Evolutionary conservation across 208 protist genomes (phyloP), one percentile per base, ranked within the genome.

Genomic region (Leishmania mexicana): DNA sequence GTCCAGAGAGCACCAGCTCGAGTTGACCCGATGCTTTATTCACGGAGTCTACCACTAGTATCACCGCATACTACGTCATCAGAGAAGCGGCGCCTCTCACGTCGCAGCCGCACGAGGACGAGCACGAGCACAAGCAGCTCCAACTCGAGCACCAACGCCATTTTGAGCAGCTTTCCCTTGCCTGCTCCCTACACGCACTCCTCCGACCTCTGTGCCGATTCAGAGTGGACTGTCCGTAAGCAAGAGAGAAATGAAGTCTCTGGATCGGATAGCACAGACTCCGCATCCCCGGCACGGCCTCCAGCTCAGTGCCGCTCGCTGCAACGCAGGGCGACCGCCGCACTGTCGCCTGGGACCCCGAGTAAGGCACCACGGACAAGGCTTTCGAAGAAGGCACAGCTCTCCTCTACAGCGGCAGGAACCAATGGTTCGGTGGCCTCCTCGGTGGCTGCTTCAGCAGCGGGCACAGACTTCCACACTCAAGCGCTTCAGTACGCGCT

Each of bases 401-500:
- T 28, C 53, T 76, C 51, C 53, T 62, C 73, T n/a, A 10, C 73
- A 31, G 73, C 35, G 73, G 51, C n/a, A 62, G 51, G 15, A 19
- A 35, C 73, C 24, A n/a, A 42, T 42, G 13, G n/a, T 45, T 76
- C 73, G 51, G 31, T 42, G 28, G 6, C 72, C 24, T 60, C 72
- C 35, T 45, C 51, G 15, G 51, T 13, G n/a, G 0, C 15, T 10
- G 53, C 51, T 5, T 76, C 73, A 40, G 73, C 75, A 31, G 75
- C 65, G 3, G 68, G 35, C 1, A 15, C 76, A 40, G 45, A 47
- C 60, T 81, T 81, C 49, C 81, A 85, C 49, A 81, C 54, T 8
- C 70, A 85, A 54, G 77, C 81, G 7, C 70, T 85, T 65, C 72
- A 81, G 62, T 85, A 85, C 64, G 72, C 72, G n/a, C 53, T 85